Evolutionary conservation across 2,329 filamentous ascomycete species (phyloP).

Genomic region (Exophiala alcalophila): DNA sequence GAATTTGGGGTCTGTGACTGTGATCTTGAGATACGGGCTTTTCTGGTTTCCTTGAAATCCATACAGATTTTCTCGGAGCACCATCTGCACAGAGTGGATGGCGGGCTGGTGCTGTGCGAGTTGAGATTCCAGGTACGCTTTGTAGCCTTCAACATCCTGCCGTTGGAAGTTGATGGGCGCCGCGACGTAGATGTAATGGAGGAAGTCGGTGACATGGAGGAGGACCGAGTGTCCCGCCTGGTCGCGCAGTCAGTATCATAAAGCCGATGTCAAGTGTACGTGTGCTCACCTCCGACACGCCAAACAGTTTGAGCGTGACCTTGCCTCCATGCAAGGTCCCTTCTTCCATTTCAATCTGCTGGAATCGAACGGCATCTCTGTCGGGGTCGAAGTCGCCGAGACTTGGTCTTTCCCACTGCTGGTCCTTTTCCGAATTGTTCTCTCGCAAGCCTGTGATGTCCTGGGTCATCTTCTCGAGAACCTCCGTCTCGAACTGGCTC

Average conservation of each 20-base stretch:
- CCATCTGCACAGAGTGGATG: slow-evolving; percentile 77
- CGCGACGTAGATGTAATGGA: slow-evolving; percentile 91
- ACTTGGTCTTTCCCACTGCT: slow-evolving; percentile 75
- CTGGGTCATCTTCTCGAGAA: slow-evolving; percentile 92
- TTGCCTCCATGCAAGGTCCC: slow-evolving; percentile 74
- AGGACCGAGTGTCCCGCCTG: slow-evolving; percentile 81
- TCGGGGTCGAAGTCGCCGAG: slow-evolving; percentile 61
- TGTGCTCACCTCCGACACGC: slow-evolving; percentile 69
- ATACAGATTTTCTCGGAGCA: slow-evolving; percentile 85
- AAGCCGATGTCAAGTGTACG: slow-evolving; percentile 3
- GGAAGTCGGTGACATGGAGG: slow-evolving; percentile 91
- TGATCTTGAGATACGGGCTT: slow-evolving; percentile 89
- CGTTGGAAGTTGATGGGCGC: slow-evolving; percentile 79
- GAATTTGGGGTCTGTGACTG: slow-evolving; percentile 81
- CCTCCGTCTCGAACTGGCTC: slow-evolving; percentile 89
- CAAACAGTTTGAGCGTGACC: slow-evolving; percentile 84
- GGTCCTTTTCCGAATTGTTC: slow-evolving; percentile 86
- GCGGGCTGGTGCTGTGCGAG: slow-evolving; percentile 69
- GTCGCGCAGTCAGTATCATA: slow-evolving; percentile 1
- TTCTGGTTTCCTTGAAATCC: slow-evolving; percentile 92
- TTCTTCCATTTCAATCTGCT: slow-evolving; percentile 94
- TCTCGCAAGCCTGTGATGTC: slow-evolving; percentile 83
- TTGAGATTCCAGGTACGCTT: slow-evolving; percentile 74
- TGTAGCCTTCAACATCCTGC: slow-evolving; percentile 74
- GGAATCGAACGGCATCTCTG: slow-evolving; percentile 75